A percentile compares a stretch with the other conserved stretches of the same genome.
phyloP scores from a whole-genome alignment of 305 asterid genomes.

The Fraxinus velutina region DNA sequence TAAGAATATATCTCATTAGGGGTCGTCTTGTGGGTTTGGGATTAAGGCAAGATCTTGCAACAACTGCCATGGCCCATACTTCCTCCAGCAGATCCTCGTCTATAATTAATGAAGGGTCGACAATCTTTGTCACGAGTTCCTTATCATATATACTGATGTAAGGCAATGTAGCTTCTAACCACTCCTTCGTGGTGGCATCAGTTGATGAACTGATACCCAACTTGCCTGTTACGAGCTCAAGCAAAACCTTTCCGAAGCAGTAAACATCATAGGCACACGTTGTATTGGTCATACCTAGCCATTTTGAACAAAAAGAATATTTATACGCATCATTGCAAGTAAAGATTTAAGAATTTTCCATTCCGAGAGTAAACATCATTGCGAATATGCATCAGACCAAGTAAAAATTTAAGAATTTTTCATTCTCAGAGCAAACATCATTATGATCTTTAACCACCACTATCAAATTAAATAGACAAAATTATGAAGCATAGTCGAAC shows the following conservation, averaged over 20 bases:
- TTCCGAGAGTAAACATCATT: not conserved
- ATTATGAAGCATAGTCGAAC: not conserved
- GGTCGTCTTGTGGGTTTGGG: slow-evolving; percentile 83
- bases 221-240: slow-evolving; percentile 90
- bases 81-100: slow-evolving; percentile 90
- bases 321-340: not conserved
- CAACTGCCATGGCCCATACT: slow-evolving; percentile 96
- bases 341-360: not conserved
- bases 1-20: slow-evolving; percentile 73
- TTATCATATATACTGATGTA: slow-evolving; percentile 72
- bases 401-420: not conserved
- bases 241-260: slow-evolving; percentile 86
- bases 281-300: slow-evolving; percentile 56
- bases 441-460: not conserved
- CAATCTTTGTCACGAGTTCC: slow-evolving; percentile 75
- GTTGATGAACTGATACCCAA: slow-evolving; percentile 75
- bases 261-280: slow-evolving; percentile 79
- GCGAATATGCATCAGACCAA: not conserved
- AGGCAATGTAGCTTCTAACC: slow-evolving; percentile 63
- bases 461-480: not conserved
- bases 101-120: slow-evolving; percentile 74
- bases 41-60: slow-evolving; percentile 82
- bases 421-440: not conserved
- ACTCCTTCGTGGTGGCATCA: slow-evolving; percentile 59
- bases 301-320: not conserved